These are phyloP conservation scores for Trypanosoma brucei DNA, from an alignment of 208 protist genomes.

Conservation along the genomic window DNA sequence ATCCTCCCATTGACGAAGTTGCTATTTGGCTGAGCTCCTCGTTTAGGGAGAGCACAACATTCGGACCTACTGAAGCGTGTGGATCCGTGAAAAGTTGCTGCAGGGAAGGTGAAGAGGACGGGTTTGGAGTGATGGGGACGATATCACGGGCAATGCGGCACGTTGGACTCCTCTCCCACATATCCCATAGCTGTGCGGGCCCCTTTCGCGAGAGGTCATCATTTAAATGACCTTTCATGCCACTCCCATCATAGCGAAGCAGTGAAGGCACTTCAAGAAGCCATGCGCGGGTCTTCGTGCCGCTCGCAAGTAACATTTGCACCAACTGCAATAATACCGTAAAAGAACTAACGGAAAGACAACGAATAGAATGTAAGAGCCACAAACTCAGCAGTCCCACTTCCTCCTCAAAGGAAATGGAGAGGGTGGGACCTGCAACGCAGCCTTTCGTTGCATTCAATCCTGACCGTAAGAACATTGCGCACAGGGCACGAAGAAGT, in stretches of 20 bases:
- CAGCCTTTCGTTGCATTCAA: neutral
- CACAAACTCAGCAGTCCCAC: constrained; percentile 15
- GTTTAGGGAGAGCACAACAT: constrained; percentile 11
- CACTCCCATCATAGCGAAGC: neutral
- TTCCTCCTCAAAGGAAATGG: constrained; percentile 1
- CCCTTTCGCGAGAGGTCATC: neutral
- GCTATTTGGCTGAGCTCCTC: constrained; percentile 27
- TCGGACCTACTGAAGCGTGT: constrained; percentile 9
- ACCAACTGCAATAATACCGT: constrained; percentile 7
- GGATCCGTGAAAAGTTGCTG: constrained; percentile 14
- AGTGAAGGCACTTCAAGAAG: constrained; percentile 14
- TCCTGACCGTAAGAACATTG: constrained; percentile 1
- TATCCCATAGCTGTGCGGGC: neutral
- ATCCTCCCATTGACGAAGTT: constrained; percentile 1
- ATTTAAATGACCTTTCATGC: neutral
- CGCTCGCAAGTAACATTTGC: constrained; percentile 15
- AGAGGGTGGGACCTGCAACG: neutral
- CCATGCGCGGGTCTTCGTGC: constrained; percentile 10
- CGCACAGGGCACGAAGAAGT: constrained; percentile 11
- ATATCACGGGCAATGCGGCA: constrained; percentile 14
- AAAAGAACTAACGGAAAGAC: neutral
- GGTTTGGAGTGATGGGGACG: neutral
- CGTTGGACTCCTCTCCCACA: constrained; percentile 8
- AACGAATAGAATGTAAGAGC: constrained; percentile 1
- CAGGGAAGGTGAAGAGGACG: neutral